Percentiles rank a stretch among this genome's conserved stretches.
These are phyloP conservation scores for Schizosaccharomyces cryophilus DNA, from an alignment of 805 yeast species.

Conservation along the genomic window DNA sequence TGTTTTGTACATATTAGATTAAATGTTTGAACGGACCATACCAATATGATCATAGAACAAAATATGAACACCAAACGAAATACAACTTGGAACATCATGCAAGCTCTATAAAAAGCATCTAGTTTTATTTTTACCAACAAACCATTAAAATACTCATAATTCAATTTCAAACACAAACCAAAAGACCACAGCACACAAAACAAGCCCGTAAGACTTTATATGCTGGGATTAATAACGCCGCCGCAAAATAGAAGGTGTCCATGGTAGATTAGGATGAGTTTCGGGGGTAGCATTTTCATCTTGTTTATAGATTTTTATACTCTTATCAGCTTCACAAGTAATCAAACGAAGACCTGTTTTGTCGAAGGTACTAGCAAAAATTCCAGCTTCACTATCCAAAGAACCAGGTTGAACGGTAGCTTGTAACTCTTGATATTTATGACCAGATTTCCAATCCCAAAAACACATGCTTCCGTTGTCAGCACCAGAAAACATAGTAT, in stretches of 20 bases:
- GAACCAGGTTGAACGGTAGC: slow-evolving; percentile 51
- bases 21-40: too few species aligned
- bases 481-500: slow-evolving; percentile 53
- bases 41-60: too few species aligned
- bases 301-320: slow-evolving; percentile 50
- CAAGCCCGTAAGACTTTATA: neutral
- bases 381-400: slow-evolving; percentile 36
- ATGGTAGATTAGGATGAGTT: neutral
- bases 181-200: too few species aligned
- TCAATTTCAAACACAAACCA: too few species aligned
- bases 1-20: too few species aligned
- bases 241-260: neutral
- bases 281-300: slow-evolving; percentile 9
- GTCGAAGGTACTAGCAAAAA: slow-evolving; percentile 52
- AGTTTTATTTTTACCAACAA: too few species aligned
- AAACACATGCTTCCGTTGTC: slow-evolving; percentile 60
- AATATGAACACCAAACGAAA: too few species aligned
- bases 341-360: slow-evolving; percentile 54
- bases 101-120: too few species aligned
- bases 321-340: slow-evolving; percentile 79
- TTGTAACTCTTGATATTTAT: slow-evolving; percentile 26
- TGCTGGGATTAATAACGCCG: neutral
- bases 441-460: slow-evolving; percentile 56
- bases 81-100: too few species aligned
- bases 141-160: too few species aligned